These are phyloP conservation scores for Trametes hirsuta DNA, from an alignment of 1,284 basidiomycete genomes.

Conservation along the genomic window DNA sequence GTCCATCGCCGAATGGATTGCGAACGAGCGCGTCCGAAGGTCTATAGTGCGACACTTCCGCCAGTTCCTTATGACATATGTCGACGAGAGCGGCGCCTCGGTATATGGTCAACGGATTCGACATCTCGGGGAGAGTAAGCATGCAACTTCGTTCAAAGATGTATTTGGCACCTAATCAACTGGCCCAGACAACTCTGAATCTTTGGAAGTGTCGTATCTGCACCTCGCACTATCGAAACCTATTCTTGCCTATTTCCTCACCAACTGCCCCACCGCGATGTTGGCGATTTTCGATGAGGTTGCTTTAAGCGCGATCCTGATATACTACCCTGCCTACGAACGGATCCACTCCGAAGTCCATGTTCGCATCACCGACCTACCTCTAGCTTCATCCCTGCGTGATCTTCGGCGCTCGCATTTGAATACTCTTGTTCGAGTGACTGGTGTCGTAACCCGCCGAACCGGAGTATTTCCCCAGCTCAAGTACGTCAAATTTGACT, in stretches of 20 bases:
- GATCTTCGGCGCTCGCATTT: constrained; percentile 92
- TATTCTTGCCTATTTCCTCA: constrained; percentile 96
- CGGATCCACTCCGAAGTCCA: constrained; percentile 98
- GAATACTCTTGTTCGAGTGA: constrained; percentile 94
- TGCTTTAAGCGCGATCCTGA: constrained; percentile 90
- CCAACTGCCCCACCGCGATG: constrained; percentile 93
- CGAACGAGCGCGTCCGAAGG: constrained; percentile 86
- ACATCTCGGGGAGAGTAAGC: constrained; percentile 90
- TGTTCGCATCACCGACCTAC: constrained; percentile 94
- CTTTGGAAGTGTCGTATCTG: constrained; percentile 94
- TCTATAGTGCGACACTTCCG: constrained; percentile 94
- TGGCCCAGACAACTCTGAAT: constrained; percentile 88
- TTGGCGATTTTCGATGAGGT: constrained; percentile 96
- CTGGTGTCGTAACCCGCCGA: constrained; percentile 96
- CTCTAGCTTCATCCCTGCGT: constrained; percentile 86
- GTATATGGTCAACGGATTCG: constrained; percentile 96
- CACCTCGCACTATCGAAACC: constrained; percentile 92
- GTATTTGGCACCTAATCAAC: neutral
- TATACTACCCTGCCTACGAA: constrained; percentile 96
- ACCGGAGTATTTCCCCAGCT: constrained; percentile 98
- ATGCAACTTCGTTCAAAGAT: neutral
- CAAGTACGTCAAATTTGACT: constrained; percentile 99
- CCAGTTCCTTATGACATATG: constrained; percentile 94
- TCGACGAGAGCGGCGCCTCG: constrained; percentile 89
- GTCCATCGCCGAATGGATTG: constrained; percentile 97